phyloP scores from a whole-genome alignment of 306 rosid species.

The Cucumis sativus region Cucumber_9930_V3 NC_026658.2:3023001-3023500 shows the following conservation, averaged over 20 bases:
- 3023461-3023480: neutral
- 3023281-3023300: neutral
- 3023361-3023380: slow-evolving; percentile 40
- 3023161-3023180: neutral
- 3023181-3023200: slow-evolving; percentile 1
- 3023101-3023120: neutral
- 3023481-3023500: slow-evolving; percentile 21
- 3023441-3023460: slow-evolving; percentile 20
- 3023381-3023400: slow-evolving; percentile 59
- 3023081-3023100: neutral
- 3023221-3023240: neutral
- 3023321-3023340: neutral
- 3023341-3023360: slow-evolving; percentile 27
- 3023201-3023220: neutral
- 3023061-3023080: neutral
- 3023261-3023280: too few species aligned
- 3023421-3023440: slow-evolving; percentile 24
- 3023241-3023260: neutral
- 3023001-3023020: neutral
- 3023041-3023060: neutral
- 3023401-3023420: slow-evolving; percentile 44
- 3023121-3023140: neutral
- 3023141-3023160: neutral
- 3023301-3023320: neutral
- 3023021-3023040: neutral